These are phyloP conservation scores for Viola odorata DNA, from an alignment of 345 rosid genomes.

Conservation along the genomic window DNA sequence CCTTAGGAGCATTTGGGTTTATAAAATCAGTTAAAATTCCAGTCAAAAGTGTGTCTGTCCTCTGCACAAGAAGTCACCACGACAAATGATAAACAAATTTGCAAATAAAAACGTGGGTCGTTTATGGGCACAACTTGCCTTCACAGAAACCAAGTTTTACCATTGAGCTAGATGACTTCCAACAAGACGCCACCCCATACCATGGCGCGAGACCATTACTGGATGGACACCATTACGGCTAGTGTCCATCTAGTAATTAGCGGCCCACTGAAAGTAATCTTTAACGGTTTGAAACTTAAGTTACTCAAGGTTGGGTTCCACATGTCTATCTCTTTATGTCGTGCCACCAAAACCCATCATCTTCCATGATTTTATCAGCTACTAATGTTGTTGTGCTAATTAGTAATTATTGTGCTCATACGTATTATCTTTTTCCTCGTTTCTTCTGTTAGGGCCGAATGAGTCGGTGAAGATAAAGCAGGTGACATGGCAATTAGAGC, in stretches of 20 bases:
- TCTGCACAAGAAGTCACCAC: constrained; percentile 33
- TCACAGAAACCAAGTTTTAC: too few relatives aligned
- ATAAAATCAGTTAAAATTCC: constrained; percentile 63
- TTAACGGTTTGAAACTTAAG: constrained; percentile 39
- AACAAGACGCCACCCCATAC: constrained; percentile 78
- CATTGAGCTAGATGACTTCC: constrained; percentile 74
- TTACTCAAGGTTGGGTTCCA: constrained; percentile 34
- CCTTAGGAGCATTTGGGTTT: constrained; percentile 53
- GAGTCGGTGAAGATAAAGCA: too few relatives aligned
- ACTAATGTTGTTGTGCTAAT: too few relatives aligned
- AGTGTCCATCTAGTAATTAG: constrained; percentile 74
- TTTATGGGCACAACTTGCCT: too few relatives aligned
- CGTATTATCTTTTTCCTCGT: too few relatives aligned
- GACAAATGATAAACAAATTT: too few relatives aligned
- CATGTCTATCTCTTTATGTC: constrained; percentile 28
- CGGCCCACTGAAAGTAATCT: constrained; percentile 55
- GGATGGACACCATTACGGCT: too few relatives aligned
- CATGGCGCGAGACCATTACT: constrained; percentile 95
- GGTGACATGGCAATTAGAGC: too few relatives aligned
- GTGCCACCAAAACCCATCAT: constrained; percentile 41
- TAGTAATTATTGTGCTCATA: too few relatives aligned
- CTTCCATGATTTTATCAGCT: constrained; percentile 31
- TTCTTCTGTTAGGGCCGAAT: too few relatives aligned
- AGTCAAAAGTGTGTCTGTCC: constrained; percentile 91
- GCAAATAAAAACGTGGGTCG: not conserved